Conservation (phyloP, 352 stramenopile genomes). For the Globisporangium recalcitrans region DNA sequence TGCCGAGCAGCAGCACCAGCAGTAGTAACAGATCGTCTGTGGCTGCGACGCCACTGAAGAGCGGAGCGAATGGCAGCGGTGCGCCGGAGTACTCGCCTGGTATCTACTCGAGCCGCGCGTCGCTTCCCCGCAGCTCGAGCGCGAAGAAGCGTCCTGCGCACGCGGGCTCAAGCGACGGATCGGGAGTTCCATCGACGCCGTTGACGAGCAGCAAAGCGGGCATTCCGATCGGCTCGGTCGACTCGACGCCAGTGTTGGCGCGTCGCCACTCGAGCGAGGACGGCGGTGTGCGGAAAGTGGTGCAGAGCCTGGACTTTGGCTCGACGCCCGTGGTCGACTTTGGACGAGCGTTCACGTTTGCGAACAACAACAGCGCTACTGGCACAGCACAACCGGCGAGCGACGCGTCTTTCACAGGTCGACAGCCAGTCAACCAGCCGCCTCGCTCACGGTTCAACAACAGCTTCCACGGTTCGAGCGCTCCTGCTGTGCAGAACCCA, state of each 20-base stretch:
- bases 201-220: neutral
- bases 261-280: slow-evolving; percentile 31
- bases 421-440: slow-evolving; percentile 36
- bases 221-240: slow-evolving; percentile 29
- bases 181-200: slow-evolving; percentile 13
- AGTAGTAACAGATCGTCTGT: neutral
- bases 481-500: slow-evolving; percentile 20
- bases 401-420: slow-evolving; percentile 16
- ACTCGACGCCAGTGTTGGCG: slow-evolving; percentile 41
- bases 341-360: slow-evolving; percentile 8
- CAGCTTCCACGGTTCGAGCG: slow-evolving; percentile 30
- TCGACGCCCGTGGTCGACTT: slow-evolving; percentile 22
- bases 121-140: slow-evolving; percentile 32
- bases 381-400: neutral
- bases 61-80: neutral
- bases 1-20: neutral
- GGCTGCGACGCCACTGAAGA: slow-evolving; percentile 3
- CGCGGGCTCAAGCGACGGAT: slow-evolving; percentile 1
- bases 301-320: slow-evolving; percentile 48
- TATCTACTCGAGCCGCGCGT: slow-evolving; percentile 56
- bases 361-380: neutral
- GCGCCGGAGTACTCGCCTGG: slow-evolving; percentile 48
- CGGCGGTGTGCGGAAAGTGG: slow-evolving; percentile 23
- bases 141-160: slow-evolving; percentile 24
- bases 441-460: slow-evolving; percentile 47